These are phyloP conservation scores for Leucocoprinus birnbaumii DNA, from an alignment of 768 basidiomycete genomes.

Conservation along the genomic window DNA sequence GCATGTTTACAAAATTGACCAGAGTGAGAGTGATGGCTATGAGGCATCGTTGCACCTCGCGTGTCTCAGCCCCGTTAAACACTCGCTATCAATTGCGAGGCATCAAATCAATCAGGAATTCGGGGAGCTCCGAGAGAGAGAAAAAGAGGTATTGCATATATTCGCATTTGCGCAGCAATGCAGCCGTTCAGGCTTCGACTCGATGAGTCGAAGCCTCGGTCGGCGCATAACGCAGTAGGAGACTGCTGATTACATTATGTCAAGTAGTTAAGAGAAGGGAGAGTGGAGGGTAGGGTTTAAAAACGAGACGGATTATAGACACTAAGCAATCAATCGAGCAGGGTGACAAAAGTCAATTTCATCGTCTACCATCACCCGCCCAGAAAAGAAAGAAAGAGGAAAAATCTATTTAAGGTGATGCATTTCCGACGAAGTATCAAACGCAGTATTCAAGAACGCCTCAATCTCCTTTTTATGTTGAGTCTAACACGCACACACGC, in stretches of 20 bases:
- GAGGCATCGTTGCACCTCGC: conserved; percentile 42
- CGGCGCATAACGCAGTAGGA: too few species aligned
- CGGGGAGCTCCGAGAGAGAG: too few species aligned
- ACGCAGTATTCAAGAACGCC: conserved; percentile 62
- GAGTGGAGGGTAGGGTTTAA: too few species aligned
- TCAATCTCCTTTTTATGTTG: conserved; percentile 93
- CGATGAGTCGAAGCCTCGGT: too few species aligned
- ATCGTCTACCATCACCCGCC: not conserved
- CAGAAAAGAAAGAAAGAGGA: not conserved
- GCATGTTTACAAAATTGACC: conserved; percentile 95
- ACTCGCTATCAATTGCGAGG: too few species aligned
- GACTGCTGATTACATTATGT: conserved; percentile 3
- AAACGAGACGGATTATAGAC: too few species aligned
- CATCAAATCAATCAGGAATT: too few species aligned
- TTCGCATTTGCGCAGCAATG: too few species aligned
- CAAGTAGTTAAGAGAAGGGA: not conserved
- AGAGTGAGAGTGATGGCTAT: conserved; percentile 89
- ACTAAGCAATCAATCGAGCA: not conserved
- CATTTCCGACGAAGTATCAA: conserved; percentile 24
- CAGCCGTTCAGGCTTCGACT: too few species aligned
- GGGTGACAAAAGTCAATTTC: not conserved
- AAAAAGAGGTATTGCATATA: too few species aligned
- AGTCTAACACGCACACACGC: conserved; percentile 33
- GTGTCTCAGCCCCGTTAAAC: too few species aligned
- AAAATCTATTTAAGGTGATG: conserved; percentile 8